Evolutionary conservation across 2,329 filamentous ascomycete genomes (phyloP).

Genomic region (Aspergillus floridensis): DNA sequence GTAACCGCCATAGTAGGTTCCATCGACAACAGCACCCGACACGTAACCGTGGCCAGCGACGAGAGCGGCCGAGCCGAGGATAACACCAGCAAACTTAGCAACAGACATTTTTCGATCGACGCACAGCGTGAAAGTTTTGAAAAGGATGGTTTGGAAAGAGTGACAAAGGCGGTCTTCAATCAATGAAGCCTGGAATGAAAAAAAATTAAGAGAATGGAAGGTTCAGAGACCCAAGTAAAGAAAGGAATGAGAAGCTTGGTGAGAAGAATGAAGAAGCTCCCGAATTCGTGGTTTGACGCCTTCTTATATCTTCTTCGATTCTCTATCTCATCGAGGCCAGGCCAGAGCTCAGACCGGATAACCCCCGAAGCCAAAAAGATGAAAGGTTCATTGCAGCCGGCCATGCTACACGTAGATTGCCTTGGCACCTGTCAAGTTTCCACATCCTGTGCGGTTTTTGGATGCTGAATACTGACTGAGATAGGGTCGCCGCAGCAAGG

Average conservation of each 20-base stretch:
- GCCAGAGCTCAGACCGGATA: slow-evolving; percentile 13
- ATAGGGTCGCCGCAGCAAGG: slow-evolving; percentile 15
- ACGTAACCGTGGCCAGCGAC: slow-evolving; percentile 43
- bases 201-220: slow-evolving; percentile 29
- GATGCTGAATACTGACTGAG: slow-evolving; percentile 27
- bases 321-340: background rate
- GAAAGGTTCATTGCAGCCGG: slow-evolving; percentile 15
- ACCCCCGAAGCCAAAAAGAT: slow-evolving; percentile 14
- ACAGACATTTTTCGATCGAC: slow-evolving; percentile 34
- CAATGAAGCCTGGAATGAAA: slow-evolving; percentile 29
- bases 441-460: slow-evolving; percentile 8
- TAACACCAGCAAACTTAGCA: slow-evolving; percentile 32
- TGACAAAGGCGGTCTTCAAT: slow-evolving; percentile 32
- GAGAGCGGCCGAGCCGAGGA: slow-evolving; percentile 36
- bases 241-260: slow-evolving; percentile 33
- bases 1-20: slow-evolving; percentile 42
- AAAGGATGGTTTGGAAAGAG: slow-evolving; percentile 26
- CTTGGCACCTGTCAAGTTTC: slow-evolving; percentile 14
- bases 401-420: slow-evolving; percentile 21
- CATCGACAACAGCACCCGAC: slow-evolving; percentile 35
- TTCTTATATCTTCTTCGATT: slow-evolving; percentile 18
- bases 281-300: slow-evolving; percentile 2
- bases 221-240: slow-evolving; percentile 26
- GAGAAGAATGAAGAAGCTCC: slow-evolving; percentile 17
- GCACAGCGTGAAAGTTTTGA: slow-evolving; percentile 31